Evolutionary conservation across 805 yeast genomes (phyloP).

Genomic region (Barnettozyma populi): DNA sequence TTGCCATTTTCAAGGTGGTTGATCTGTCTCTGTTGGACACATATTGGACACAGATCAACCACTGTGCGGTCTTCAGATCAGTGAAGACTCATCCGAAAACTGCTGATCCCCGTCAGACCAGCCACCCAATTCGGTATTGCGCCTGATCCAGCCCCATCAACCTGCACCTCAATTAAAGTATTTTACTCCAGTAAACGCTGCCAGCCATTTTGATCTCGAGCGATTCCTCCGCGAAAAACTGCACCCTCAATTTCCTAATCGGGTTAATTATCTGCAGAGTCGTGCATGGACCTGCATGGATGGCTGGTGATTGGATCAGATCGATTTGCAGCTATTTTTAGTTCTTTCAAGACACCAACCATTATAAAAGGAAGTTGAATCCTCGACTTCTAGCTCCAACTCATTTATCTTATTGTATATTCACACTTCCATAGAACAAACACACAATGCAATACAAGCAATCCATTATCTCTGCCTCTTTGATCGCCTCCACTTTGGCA

Average conservation of each 20-base stretch:
- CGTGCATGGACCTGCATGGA: not conserved
- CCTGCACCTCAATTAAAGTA: no score
- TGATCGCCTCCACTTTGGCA: constrained; percentile 43
- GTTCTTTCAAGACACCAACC: not conserved
- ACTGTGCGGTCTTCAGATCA: no score
- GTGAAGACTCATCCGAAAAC: no score
- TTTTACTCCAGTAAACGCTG: no score
- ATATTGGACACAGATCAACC: no score
- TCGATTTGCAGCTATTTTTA: not conserved
- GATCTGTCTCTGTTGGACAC: no score
- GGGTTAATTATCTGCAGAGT: not conserved
- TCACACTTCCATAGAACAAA: no score
- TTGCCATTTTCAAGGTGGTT: no score
- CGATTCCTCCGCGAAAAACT: not conserved
- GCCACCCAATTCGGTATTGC: not conserved
- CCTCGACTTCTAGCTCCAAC: no score
- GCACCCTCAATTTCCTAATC: not conserved
- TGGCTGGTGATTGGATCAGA: not conserved
- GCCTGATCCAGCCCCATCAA: not conserved
- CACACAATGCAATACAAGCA: constrained; percentile 40
- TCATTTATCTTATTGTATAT: no score
- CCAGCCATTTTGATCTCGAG: not conserved
- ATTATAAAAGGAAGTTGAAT: not conserved
- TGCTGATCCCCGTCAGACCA: not conserved
- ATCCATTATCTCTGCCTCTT: constrained; percentile 39